Evolutionary conservation across 2,329 filamentous ascomycete genomes (phyloP).

Genomic region (Tolypocladium endophyticum): DNA sequence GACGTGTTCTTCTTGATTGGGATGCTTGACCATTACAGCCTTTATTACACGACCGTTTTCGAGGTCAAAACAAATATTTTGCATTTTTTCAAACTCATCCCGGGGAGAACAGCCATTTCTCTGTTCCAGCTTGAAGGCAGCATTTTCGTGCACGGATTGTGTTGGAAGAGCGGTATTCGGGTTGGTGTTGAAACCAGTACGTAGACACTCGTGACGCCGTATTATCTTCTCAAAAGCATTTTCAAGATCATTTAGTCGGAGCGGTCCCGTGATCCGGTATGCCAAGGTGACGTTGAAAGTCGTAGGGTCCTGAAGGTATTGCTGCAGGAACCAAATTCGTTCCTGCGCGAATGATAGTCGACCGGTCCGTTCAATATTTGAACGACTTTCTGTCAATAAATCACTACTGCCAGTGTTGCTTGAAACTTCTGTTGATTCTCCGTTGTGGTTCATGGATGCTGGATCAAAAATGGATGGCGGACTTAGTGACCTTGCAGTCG

Average conservation of each 20-base stretch:
- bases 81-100: slow-evolving; percentile 19
- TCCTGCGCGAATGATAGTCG: slow-evolving; percentile 29
- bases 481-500: background rate
- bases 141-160: slow-evolving; percentile 13
- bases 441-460: background rate
- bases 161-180: slow-evolving; percentile 9
- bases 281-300: slow-evolving; percentile 27
- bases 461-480: background rate
- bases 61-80: slow-evolving; percentile 22
- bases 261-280: slow-evolving; percentile 18
- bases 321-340: slow-evolving; percentile 28
- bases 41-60: slow-evolving; percentile 1
- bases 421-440: background rate
- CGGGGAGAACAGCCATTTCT: slow-evolving; percentile 8
- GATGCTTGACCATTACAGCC: background rate
- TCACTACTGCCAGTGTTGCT: background rate
- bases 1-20: slow-evolving; percentile 22
- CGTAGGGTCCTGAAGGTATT: slow-evolving; percentile 22
- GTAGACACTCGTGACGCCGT: slow-evolving; percentile 20
- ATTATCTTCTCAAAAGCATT: slow-evolving; percentile 20
- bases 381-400: too few species aligned
- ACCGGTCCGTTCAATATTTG: slow-evolving; percentile 2
- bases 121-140: slow-evolving; percentile 14
- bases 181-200: slow-evolving; percentile 17
- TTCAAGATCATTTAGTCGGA: slow-evolving; percentile 18